These are phyloP conservation scores for Fagus sylvatica DNA, from an alignment of 306 rosid species.

Conservation along the genomic window DNA sequence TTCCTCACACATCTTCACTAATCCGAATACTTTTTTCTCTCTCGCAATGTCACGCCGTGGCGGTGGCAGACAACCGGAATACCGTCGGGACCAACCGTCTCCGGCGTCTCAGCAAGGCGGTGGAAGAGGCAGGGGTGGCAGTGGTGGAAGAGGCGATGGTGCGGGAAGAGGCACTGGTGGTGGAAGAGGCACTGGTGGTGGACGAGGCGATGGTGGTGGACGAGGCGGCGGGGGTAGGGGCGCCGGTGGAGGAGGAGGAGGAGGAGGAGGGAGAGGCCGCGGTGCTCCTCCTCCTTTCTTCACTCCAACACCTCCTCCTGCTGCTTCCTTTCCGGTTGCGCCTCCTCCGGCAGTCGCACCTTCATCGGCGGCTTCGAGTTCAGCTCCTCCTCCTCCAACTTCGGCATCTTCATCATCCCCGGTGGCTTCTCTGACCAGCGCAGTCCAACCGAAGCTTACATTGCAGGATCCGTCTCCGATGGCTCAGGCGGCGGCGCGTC, in stretches of 20 bases:
- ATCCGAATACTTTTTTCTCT: too few relatives aligned
- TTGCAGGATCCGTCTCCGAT: slow-evolving; percentile 19
- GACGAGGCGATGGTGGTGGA: background rate
- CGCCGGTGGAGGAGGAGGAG: slow-evolving; percentile 11
- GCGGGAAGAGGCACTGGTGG: background rate
- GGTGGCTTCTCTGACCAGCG: background rate
- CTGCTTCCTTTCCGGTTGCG: background rate
- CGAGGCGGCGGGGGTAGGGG: background rate
- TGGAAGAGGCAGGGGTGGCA: background rate
- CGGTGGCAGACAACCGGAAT: background rate
- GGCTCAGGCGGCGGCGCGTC: background rate
- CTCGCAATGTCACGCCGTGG: slow-evolving; percentile 34
- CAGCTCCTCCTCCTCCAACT: background rate
- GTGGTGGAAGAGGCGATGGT: too few relatives aligned
- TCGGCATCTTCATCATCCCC: background rate
- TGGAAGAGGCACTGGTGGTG: background rate
- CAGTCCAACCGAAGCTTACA: slow-evolving; percentile 19
- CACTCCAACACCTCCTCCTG: background rate
- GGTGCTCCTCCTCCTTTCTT: background rate
- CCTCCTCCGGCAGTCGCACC: background rate
- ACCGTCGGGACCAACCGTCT: slow-evolving; percentile 17
- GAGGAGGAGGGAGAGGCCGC: slow-evolving; percentile 19
- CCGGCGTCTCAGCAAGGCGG: slow-evolving; percentile 5
- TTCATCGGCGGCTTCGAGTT: background rate
- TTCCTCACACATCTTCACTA: too few relatives aligned